A percentile compares a stretch with the other conserved stretches of the same genome.
Conservation (phyloP, 2,329 filamentous ascomycete species). For the Apiospora aurea region DNA sequence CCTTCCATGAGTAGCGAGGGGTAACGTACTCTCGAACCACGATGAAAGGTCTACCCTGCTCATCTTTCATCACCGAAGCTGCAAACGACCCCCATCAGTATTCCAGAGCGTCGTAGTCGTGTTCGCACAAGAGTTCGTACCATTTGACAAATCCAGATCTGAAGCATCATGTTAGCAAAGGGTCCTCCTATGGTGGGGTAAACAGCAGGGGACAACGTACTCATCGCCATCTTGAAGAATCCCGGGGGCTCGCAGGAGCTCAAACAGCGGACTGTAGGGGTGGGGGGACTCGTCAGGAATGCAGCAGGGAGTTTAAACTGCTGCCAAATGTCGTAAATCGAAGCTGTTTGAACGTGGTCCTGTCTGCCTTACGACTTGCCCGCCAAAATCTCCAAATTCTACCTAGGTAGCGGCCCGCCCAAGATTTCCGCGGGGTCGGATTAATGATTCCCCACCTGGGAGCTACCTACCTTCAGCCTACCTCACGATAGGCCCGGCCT, state of each 20-base stretch:
- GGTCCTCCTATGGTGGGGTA: conserved; percentile 33
- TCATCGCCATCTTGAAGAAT: conserved; percentile 63
- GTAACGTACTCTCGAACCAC: conserved; percentile 89
- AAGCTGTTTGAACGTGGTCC: conserved; percentile 19
- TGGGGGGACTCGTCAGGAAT: not conserved
- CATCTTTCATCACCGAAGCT: conserved; percentile 90
- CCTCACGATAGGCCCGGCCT: not conserved
- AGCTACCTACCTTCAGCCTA: not conserved
- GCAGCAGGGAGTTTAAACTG: conserved; percentile 7
- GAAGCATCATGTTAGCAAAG: conserved; percentile 38
- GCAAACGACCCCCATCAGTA: conserved; percentile 33
- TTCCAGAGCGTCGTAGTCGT: not conserved
- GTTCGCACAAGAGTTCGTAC: conserved; percentile 55
- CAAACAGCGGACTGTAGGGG: not conserved
- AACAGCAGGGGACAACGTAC: conserved; percentile 49
- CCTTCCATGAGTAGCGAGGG: not conserved
- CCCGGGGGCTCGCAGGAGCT: conserved; percentile 41
- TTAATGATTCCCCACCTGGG: conserved; percentile 23
- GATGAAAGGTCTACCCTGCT: conserved; percentile 96
- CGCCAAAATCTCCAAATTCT: conserved; percentile 25
- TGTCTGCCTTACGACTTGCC: conserved; percentile 16
- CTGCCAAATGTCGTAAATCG: conserved; percentile 1
- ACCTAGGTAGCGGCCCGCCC: conserved; percentile 14
- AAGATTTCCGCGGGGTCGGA: conserved; percentile 24
- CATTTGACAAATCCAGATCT: conserved; percentile 87